phyloP scores from a whole-genome alignment of 768 basidiomycete species.

The Kwoniella heveanensis region DNA sequence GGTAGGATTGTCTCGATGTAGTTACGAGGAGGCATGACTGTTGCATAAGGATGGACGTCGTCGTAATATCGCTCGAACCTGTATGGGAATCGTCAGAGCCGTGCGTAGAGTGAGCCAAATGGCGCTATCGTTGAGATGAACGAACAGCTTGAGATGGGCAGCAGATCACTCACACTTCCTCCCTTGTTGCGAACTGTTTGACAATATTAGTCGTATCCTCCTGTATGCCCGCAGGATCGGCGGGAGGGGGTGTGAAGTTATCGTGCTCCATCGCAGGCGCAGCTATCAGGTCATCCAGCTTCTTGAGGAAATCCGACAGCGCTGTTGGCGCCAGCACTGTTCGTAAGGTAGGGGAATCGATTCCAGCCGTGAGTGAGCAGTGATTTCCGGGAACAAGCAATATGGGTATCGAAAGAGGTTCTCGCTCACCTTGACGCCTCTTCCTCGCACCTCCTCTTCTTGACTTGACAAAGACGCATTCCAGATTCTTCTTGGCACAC shows the following conservation, averaged over 20 bases:
- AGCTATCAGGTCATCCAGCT: constrained; percentile 43
- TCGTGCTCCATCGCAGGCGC: constrained; percentile 17
- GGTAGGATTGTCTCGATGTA: constrained; percentile 38
- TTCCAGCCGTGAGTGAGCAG: too few relatives aligned
- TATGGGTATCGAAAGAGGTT: not conserved
- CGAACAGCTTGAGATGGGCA: not conserved
- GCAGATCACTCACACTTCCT: constrained; percentile 38
- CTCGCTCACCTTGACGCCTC: constrained; percentile 41
- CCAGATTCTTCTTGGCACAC: constrained; percentile 45
- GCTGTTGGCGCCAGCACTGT: constrained; percentile 40
- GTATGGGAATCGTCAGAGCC: not conserved
- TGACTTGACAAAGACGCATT: constrained; percentile 54
- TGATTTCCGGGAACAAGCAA: too few relatives aligned
- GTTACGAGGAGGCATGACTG: constrained; percentile 49
- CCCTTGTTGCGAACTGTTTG: constrained; percentile 28
- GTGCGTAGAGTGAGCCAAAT: too few relatives aligned
- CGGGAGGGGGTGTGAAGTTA: not conserved
- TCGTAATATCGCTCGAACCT: constrained; percentile 50
- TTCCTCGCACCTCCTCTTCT: constrained; percentile 52
- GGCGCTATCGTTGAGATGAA: too few relatives aligned
- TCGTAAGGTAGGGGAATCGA: not conserved
- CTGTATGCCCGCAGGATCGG: constrained; percentile 4
- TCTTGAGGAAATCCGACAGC: constrained; percentile 45
- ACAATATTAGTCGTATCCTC: constrained; percentile 45
- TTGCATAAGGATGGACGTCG: constrained; percentile 54